Evolutionary conservation across 352 stramenopile species (phyloP).

Genomic region (Globisporangium orthogonon): DNA sequence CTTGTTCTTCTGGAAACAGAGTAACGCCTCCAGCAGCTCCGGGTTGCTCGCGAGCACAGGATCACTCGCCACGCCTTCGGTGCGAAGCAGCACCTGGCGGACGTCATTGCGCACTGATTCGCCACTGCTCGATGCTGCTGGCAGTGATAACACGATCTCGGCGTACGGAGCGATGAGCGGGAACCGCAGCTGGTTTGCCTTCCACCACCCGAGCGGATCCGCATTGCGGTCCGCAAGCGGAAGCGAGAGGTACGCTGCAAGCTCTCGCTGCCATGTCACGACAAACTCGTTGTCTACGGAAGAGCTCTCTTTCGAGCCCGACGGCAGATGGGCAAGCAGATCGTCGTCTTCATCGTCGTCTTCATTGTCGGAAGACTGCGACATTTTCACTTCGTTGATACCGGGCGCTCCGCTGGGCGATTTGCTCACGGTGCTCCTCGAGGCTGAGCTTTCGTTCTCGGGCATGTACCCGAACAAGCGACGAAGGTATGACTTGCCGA

Average conservation of each 20-base stretch:
- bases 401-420: constrained; percentile 8
- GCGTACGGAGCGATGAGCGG: constrained; percentile 69
- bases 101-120: constrained; percentile 43
- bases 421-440: constrained; percentile 17
- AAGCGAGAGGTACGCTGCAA: constrained; percentile 66
- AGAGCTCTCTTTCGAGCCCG: constrained; percentile 38
- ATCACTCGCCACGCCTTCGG: constrained; percentile 36
- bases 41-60: constrained; percentile 37
- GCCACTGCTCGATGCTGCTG: constrained; percentile 52
- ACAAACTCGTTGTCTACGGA: constrained; percentile 44
- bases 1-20: constrained; percentile 84
- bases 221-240: constrained; percentile 68
- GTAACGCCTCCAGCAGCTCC: constrained; percentile 57
- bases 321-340: constrained; percentile 59
- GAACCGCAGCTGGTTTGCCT: constrained; percentile 71
- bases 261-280: constrained; percentile 68
- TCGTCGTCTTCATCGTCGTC: constrained; percentile 60
- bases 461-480: constrained; percentile 38
- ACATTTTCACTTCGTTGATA: neutral
- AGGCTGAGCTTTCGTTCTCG: constrained; percentile 18
- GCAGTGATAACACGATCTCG: constrained; percentile 67
- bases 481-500: constrained; percentile 50
- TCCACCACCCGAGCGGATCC: constrained; percentile 73
- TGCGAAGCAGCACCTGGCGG: constrained; percentile 49
- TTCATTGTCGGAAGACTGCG: constrained; percentile 8